These are phyloP conservation scores for Spencermartinsiella europaea DNA, from an alignment of 805 yeast genomes.

Conservation along the genomic window DNA sequence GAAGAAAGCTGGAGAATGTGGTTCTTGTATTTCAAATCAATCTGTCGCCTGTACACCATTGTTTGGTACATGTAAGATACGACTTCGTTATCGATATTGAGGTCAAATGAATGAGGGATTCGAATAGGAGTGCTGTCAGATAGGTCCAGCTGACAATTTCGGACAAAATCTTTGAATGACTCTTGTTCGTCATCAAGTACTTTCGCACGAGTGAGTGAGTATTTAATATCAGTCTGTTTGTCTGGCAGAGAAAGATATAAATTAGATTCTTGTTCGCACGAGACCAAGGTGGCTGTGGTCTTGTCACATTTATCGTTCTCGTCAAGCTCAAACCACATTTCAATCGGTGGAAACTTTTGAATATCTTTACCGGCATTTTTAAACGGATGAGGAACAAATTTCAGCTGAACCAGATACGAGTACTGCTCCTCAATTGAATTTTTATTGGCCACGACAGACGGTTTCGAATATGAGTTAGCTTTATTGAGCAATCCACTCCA, in stretches of 20 bases:
- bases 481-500: neutral
- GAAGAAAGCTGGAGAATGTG: conserved; percentile 38
- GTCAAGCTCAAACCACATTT: conserved; percentile 47
- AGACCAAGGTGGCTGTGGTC: conserved; percentile 38
- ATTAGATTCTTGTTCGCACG: conserved; percentile 43
- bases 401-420: conserved; percentile 39
- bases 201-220: conserved; percentile 34
- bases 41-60: conserved; percentile 41
- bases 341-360: conserved; percentile 47
- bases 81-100: conserved; percentile 36
- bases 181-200: conserved; percentile 36
- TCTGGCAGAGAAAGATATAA: conserved; percentile 41
- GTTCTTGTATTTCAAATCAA: conserved; percentile 38
- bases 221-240: conserved; percentile 40
- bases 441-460: neutral
- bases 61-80: conserved; percentile 43
- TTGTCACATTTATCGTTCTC: conserved; percentile 35
- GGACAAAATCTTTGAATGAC: conserved; percentile 39
- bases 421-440: conserved; percentile 24
- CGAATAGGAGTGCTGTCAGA: conserved; percentile 34
- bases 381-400: conserved; percentile 43
- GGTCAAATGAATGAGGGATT: conserved; percentile 37
- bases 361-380: conserved; percentile 20
- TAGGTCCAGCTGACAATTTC: conserved; percentile 37
- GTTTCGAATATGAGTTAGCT: neutral